phyloP scores from a whole-genome alignment of 176 grass and related monocot genomes.

The Elaeis guineensis region DNA sequence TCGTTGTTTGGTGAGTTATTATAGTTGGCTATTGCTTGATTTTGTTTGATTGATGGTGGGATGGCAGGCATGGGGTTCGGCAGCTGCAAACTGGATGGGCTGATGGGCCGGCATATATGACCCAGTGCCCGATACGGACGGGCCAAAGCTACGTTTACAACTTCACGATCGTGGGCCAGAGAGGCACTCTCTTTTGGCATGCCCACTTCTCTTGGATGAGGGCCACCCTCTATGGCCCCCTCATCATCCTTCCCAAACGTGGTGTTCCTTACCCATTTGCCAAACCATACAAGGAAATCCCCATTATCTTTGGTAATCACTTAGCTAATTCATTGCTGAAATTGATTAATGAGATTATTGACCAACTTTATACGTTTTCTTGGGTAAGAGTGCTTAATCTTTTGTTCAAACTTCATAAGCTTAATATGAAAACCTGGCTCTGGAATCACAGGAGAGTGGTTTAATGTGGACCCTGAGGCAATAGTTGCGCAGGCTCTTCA shows the following conservation, averaged over 20 bases:
- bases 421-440: not conserved
- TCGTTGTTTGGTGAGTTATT: too few species aligned
- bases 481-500: constrained; percentile 37
- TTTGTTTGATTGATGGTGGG: not conserved
- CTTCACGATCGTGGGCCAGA: constrained; percentile 46
- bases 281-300: constrained; percentile 44
- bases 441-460: constrained; percentile 42
- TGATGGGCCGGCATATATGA: constrained; percentile 61
- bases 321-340: not conserved
- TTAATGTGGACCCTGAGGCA: constrained; percentile 45
- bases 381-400: too few species aligned
- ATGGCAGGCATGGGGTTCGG: constrained; percentile 42
- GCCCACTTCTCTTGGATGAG: constrained; percentile 59
- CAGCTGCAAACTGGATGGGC: constrained; percentile 58
- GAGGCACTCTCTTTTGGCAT: constrained; percentile 63
- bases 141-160: constrained; percentile 50
- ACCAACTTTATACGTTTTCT: too few species aligned
- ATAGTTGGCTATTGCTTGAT: too few species aligned
- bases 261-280: constrained; percentile 53
- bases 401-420: too few species aligned
- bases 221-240: constrained; percentile 40
- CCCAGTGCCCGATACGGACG: constrained; percentile 59
- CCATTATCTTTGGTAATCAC: constrained; percentile 40
- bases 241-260: constrained; percentile 45
- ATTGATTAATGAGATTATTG: too few species aligned